These are phyloP conservation scores for Porphyrellus cyaneotinctus DNA, from an alignment of 768 basidiomycete genomes.

Conservation along the genomic window DNA sequence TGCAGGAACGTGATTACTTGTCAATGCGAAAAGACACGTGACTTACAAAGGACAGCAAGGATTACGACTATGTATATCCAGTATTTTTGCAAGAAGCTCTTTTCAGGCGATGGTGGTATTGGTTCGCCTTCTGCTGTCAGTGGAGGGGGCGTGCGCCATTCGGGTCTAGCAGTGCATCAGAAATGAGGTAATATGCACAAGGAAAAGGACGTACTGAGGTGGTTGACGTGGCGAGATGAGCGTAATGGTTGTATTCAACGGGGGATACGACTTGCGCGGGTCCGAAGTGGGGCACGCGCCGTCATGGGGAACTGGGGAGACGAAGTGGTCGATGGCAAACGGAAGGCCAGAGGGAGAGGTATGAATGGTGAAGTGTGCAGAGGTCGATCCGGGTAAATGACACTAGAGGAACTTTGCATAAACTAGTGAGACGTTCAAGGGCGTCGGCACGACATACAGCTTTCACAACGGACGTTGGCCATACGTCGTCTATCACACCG, in stretches of 20 bases:
- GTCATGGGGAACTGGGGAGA: constrained; percentile 63
- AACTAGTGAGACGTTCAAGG: constrained; percentile 22
- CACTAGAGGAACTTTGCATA: constrained; percentile 45
- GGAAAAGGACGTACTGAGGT: constrained; percentile 46
- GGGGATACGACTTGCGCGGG: constrained; percentile 26
- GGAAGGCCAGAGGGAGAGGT: constrained; percentile 43
- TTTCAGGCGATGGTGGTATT: constrained; percentile 58
- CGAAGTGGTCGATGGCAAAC: constrained; percentile 70
- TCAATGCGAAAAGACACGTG: background rate
- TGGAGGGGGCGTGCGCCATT: constrained; percentile 63
- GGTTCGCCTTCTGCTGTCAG: constrained; percentile 64
- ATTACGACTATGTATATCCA: constrained; percentile 77
- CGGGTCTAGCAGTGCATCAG: constrained; percentile 45
- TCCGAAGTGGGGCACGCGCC: constrained; percentile 50
- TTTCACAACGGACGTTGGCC: constrained; percentile 34
- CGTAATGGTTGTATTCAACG: constrained; percentile 51
- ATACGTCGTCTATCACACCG: constrained; percentile 35
- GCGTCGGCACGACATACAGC: constrained; percentile 53
- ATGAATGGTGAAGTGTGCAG: constrained; percentile 59
- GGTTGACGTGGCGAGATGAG: constrained; percentile 46
- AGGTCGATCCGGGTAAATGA: constrained; percentile 50
- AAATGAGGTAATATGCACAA: background rate
- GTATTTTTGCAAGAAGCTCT: constrained; percentile 83
- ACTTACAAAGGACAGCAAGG: constrained; percentile 57
- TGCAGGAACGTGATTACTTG: constrained; percentile 1